Conservation (phyloP, 2,329 filamentous ascomycete species). For the Akanthomyces dipterigenus region DNA sequence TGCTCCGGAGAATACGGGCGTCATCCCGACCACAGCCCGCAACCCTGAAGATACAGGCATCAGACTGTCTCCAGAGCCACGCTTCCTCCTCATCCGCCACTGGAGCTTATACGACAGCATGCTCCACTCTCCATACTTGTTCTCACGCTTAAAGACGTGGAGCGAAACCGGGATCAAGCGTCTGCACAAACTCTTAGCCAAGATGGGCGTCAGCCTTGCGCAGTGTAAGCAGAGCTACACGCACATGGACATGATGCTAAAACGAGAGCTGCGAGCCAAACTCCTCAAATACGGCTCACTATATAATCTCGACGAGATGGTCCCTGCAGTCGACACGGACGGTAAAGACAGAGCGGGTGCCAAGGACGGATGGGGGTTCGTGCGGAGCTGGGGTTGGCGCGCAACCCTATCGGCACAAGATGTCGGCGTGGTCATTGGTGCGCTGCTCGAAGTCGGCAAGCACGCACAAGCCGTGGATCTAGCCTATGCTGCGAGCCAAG, state of each 20-base stretch:
- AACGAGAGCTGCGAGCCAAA: constrained; percentile 76
- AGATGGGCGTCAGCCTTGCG: constrained; percentile 92
- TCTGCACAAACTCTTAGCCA: constrained; percentile 88
- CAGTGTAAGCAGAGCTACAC: constrained; percentile 95
- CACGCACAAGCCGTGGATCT: constrained; percentile 32
- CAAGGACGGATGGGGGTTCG: constrained; percentile 95
- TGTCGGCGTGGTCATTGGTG: constrained; percentile 85
- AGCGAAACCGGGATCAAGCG: constrained; percentile 82
- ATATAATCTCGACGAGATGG: constrained; percentile 90
- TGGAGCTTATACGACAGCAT: constrained; percentile 99
- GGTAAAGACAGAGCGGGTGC: constrained; percentile 61
- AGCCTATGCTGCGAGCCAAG: constrained; percentile 24
- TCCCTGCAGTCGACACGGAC: constrained; percentile 69
- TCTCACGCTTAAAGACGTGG: constrained; percentile 89
- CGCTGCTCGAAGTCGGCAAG: constrained; percentile 85
- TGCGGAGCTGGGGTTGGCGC: constrained; percentile 95
- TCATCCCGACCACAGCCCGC: constrained; percentile 81
- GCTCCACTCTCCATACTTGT: constrained; percentile 93
- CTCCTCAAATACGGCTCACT: constrained; percentile 86
- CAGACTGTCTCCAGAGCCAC: constrained; percentile 84
- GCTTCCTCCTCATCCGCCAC: constrained; percentile 85
- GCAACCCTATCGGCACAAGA: constrained; percentile 90
- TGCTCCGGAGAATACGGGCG: constrained; percentile 62
- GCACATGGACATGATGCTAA: constrained; percentile 97
- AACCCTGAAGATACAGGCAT: constrained; percentile 91